phyloP scores from a whole-genome alignment of 169 alveolate species.

The Plasmodium gallinaceum region DNA sequence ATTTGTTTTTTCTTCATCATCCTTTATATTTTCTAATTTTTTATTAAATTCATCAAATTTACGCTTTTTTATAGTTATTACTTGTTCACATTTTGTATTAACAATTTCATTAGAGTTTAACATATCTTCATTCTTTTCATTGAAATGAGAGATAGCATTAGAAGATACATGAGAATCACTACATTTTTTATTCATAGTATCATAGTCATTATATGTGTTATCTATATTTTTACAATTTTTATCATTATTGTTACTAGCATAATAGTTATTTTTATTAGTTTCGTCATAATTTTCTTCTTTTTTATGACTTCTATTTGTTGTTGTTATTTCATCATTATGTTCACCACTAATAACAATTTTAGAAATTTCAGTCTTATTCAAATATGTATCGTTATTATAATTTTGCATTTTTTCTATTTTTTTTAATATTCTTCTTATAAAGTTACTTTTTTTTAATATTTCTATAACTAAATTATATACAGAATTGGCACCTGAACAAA shows the following conservation, averaged over 20 bases:
- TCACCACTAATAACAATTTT: not conserved
- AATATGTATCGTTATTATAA: too few species aligned
- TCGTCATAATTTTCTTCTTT: not conserved
- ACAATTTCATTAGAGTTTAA: not conserved
- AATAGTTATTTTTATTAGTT: not conserved
- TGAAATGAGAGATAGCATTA: too few species aligned
- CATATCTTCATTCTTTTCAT: not conserved
- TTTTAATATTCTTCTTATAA: constrained; percentile 10
- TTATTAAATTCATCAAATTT: not conserved
- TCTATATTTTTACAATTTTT: not conserved
- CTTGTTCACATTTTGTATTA: not conserved
- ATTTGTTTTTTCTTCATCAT: not conserved
- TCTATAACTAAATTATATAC: constrained; percentile 53
- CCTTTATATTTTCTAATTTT: not conserved
- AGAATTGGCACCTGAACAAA: constrained; percentile 10
- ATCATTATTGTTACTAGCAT: not conserved
- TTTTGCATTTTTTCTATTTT: constrained; percentile 10
- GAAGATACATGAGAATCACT: not conserved
- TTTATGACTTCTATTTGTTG: not conserved
- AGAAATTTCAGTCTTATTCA: too few species aligned
- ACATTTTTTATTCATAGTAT: not conserved
- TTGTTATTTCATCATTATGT: not conserved
- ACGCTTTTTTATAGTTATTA: constrained; percentile 15
- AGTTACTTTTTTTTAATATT: constrained; percentile 10
- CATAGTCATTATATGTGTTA: not conserved